Evolutionary conservation across 192 early-diverging fungal genomes (phyloP).

Genomic region (Piromyces sp.): DNA sequence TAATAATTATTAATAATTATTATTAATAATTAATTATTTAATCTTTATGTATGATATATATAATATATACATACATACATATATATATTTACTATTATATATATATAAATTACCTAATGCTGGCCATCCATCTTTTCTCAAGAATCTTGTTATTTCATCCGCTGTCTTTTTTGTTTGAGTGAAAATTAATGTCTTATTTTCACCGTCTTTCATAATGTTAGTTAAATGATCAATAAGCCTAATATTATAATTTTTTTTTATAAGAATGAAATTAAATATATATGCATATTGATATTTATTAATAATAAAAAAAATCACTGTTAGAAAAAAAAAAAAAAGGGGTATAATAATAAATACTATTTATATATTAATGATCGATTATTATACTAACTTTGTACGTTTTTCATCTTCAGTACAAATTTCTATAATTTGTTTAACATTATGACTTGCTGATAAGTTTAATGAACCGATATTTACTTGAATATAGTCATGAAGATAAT

Average conservation of each 20-base stretch:
- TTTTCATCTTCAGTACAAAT: conserved; percentile 76
- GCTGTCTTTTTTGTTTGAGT: conserved; percentile 12
- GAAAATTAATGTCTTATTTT: conserved; percentile 4
- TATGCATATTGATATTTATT: background rate
- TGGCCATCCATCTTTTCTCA: conserved; percentile 79
- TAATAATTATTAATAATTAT: no score
- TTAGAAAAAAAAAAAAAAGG: no score
- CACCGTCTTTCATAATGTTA: background rate
- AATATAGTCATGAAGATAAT: conserved; percentile 84
- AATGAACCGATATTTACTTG: conserved; percentile 92
- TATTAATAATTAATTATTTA: no score
- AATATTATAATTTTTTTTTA: no score
- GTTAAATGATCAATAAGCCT: conserved; percentile 24
- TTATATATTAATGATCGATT: no score
- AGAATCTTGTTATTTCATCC: conserved; percentile 69
- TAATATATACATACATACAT: no score
- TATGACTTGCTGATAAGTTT: conserved; percentile 80
- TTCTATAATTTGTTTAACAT: conserved; percentile 81
- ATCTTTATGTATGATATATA: no score
- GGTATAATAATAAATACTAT: no score
- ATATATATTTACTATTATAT: background rate
- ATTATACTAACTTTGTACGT: conserved; percentile 40
- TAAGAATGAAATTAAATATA: no score
- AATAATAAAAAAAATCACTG: no score
- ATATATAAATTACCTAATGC: conserved; percentile 25